phyloP scores from a whole-genome alignment of 208 protist genomes.

The Trypanosoma vivax region DNA sequence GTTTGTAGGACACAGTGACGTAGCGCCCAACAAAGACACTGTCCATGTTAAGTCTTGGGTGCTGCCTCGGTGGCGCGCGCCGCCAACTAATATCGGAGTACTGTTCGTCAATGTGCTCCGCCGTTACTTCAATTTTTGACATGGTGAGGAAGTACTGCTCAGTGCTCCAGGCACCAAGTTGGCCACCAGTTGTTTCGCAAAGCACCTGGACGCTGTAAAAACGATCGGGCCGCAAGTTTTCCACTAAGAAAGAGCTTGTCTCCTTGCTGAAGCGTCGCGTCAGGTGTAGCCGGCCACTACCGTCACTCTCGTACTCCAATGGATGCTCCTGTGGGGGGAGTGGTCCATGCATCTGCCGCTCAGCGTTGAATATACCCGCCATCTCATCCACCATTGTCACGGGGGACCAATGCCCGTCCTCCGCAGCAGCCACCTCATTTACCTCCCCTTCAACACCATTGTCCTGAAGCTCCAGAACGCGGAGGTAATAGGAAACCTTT shows the following conservation, averaged over 20 bases:
- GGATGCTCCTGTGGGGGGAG: slow-evolving; percentile 19
- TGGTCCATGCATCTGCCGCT: neutral
- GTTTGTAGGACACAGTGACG: slow-evolving; percentile 41
- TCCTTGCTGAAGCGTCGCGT: slow-evolving; percentile 16
- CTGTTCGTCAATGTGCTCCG: slow-evolving; percentile 59
- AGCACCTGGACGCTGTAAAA: slow-evolving; percentile 81
- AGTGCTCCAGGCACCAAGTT: slow-evolving; percentile 75
- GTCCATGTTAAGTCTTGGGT: slow-evolving; percentile 8
- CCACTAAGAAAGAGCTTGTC: slow-evolving; percentile 18
- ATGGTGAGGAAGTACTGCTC: slow-evolving; percentile 64
- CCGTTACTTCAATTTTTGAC: slow-evolving; percentile 45
- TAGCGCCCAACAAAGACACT: slow-evolving; percentile 37
- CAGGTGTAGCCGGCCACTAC: slow-evolving; percentile 21
- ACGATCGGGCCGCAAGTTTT: slow-evolving; percentile 34
- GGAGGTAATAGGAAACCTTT: slow-evolving; percentile 65
- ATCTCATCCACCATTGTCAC: slow-evolving; percentile 13
- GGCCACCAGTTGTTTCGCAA: slow-evolving; percentile 64
- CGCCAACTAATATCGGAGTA: slow-evolving; percentile 59
- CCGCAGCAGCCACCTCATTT: neutral
- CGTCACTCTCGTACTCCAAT: slow-evolving; percentile 17
- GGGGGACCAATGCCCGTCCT: neutral
- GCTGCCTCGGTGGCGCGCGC: slow-evolving; percentile 23
- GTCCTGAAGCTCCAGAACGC: slow-evolving; percentile 54
- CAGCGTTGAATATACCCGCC: slow-evolving; percentile 15
- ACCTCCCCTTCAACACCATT: slow-evolving; percentile 14